Evolutionary conservation across 2,329 filamentous ascomycete species (phyloP), one percentile per base, ranked within the genome.

Genomic region (Leptographium radiaticola): DNA sequence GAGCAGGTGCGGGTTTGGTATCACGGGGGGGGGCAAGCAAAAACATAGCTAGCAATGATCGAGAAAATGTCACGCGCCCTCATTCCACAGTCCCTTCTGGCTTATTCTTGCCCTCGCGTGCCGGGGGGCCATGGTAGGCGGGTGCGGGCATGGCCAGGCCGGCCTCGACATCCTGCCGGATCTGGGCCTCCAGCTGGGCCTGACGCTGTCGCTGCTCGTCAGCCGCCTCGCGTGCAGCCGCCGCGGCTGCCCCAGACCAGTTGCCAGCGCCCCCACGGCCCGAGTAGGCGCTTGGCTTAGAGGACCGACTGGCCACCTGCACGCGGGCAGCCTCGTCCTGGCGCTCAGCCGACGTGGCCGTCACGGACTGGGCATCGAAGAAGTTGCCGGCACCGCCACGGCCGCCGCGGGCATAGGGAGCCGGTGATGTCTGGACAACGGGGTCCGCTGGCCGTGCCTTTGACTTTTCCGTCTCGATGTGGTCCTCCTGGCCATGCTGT

Each of bases 311-410:
- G 18, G 48, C 36, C 2, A 45, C 48, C 47, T 52, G 51, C 11
- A 56, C 7, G 64, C 68, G 16, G 60, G 63, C 40, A 62, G 66
- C 59, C 63, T 65, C 57, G 62, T 66, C 64, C 52, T 65, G 63
- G 54, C 66, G 62, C 58, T 67, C 66, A 47, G 62, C 62, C 6
- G 66, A 57, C 40, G 63, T 63, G 4, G 64, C 65, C 16, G 67
- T 60, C 16, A 66, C 61, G 25, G 68, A 59, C 53, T 73, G 70
- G 51, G 68, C 59, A 52, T 73, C 70, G 52, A 73, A 63, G 62
- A 75, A 80, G 68, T 84, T 84, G 40, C 81, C 81, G 1, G 80
- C 79, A 20, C 81, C 81, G 58, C 81, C 81, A 55, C 81, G 76
- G 53, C 81, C 81, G 39, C 67, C 68, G 42, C 71, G 66, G 25